A percentile compares a stretch with the other conserved stretches of the same genome.
phyloP scores from a whole-genome alignment of 306 rosid species.

The Sechiopsis laciniata region DNA sequence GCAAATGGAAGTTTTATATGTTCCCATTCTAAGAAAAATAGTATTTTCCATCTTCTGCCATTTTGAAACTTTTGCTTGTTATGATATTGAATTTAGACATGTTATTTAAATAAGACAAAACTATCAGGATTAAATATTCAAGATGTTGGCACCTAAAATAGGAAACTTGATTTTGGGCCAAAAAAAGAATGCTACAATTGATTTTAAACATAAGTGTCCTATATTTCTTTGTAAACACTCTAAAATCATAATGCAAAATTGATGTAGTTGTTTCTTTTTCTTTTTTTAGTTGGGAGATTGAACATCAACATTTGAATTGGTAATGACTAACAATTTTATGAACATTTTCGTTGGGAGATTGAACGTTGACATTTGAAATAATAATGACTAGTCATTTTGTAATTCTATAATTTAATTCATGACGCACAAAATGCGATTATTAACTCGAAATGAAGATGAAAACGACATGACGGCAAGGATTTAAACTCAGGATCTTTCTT shows the following conservation, averaged over 20 bases:
- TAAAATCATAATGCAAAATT: not conserved
- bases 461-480: not conserved
- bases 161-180: not conserved
- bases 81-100: not conserved
- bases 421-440: not conserved
- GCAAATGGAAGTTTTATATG: not conserved
- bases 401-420: not conserved
- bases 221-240: not conserved
- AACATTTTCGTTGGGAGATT: too few relatives aligned
- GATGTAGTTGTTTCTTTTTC: not conserved
- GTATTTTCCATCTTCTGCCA: not conserved
- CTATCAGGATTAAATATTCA: not conserved
- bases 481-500: conserved; percentile 6
- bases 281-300: too few relatives aligned
- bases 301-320: too few relatives aligned
- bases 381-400: not conserved
- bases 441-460: not conserved
- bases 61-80: not conserved
- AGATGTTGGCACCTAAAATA: not conserved
- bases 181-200: not conserved
- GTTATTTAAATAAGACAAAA: not conserved
- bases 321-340: too few relatives aligned
- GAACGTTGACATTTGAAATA: too few relatives aligned
- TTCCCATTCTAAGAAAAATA: not conserved
- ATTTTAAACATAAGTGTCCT: not conserved